Percentiles rank a stretch among this genome's conserved stretches.
Evolutionary conservation across 2,329 filamentous ascomycete genomes (phyloP).

Genomic region (Colletotrichum cordylinicola): DNA sequence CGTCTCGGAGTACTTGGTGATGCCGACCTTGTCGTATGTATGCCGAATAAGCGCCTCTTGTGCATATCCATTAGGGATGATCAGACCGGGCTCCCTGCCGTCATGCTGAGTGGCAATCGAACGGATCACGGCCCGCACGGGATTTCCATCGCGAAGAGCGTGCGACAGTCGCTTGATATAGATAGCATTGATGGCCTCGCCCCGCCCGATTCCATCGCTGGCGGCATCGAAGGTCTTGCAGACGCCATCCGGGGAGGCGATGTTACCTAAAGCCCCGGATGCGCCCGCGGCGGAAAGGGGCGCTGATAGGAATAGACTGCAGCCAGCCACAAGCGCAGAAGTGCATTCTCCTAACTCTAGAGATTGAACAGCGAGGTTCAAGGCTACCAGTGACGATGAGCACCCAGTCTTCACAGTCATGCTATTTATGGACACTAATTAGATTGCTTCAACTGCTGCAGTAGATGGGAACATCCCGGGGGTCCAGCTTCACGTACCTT

Average conservation of each 20-base stretch:
- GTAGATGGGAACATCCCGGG: neutral
- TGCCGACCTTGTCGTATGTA: constrained; percentile 27
- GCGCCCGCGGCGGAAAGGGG: constrained; percentile 11
- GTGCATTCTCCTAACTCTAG: constrained; percentile 30
- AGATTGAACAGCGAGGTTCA: constrained; percentile 36
- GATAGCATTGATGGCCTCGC: constrained; percentile 43
- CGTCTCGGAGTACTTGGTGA: constrained; percentile 25
- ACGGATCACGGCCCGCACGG: constrained; percentile 33
- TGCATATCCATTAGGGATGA: constrained; percentile 36
- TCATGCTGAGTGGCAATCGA: constrained; percentile 36
- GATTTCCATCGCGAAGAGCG: constrained; percentile 44
- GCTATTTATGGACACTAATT: constrained; percentile 17
- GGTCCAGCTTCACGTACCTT: neutral
- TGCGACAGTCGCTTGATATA: constrained; percentile 44
- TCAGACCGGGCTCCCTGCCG: constrained; percentile 39
- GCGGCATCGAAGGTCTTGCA: constrained; percentile 40
- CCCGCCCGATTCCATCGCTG: constrained; percentile 48
- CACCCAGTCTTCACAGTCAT: constrained; percentile 41
- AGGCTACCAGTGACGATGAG: constrained; percentile 32
- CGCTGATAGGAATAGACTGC: constrained; percentile 32
- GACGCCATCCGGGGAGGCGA: constrained; percentile 28
- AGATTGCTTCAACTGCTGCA: neutral
- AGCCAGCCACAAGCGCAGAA: constrained; percentile 35
- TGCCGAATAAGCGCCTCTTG: constrained; percentile 32
- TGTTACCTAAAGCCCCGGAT: constrained; percentile 26